These are phyloP conservation scores for Trichoderma simmonsii DNA, from an alignment of 2,329 filamentous ascomycete species.

Conservation along the genomic window DNA sequence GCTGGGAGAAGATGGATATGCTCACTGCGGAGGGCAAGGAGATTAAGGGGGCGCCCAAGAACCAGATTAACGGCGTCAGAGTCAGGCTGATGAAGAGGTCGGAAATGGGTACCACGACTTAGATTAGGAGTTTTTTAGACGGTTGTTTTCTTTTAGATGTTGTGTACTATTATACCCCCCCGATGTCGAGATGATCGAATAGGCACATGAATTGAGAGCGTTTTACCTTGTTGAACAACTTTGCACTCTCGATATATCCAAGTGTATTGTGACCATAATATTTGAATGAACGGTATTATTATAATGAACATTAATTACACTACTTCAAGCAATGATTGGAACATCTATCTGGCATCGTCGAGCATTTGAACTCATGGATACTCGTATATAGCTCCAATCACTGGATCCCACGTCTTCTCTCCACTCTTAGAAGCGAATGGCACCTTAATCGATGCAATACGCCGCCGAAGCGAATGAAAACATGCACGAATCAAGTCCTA, in stretches of 20 bases:
- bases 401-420: neutral
- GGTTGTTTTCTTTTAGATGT: neutral
- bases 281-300: neutral
- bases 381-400: neutral
- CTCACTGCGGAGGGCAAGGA: neutral
- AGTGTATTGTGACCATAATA: neutral
- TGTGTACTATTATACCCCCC: neutral
- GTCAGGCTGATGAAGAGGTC: conserved; percentile 1
- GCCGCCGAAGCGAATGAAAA: neutral
- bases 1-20: neutral
- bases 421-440: neutral
- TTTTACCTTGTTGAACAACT: neutral
- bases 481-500: neutral
- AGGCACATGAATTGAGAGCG: neutral
- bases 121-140: neutral
- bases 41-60: neutral
- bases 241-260: neutral
- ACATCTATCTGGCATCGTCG: neutral
- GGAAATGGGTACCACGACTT: neutral
- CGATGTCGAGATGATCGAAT: neutral
- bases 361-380: neutral
- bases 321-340: neutral
- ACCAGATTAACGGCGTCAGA: conserved; percentile 13
- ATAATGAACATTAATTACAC: neutral
- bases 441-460: neutral